Conservation (phyloP, 1,284 basidiomycete genomes). For the Tetrapyrgos nigripes region DNA sequence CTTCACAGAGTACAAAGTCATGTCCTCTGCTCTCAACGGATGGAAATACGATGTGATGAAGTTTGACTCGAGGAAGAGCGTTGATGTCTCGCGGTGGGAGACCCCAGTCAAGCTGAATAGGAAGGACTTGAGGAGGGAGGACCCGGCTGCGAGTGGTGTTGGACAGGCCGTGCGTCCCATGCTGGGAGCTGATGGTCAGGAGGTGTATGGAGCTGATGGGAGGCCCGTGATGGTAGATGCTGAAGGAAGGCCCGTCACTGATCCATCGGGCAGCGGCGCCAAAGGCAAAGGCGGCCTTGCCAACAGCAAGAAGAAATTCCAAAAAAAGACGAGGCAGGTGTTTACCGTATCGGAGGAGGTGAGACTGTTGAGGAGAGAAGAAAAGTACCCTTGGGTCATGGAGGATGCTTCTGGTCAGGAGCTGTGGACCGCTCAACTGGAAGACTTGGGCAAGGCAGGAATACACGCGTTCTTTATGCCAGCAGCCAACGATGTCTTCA, state of each 20-base stretch:
- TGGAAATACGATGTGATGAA: slow-evolving; percentile 90
- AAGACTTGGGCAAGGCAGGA: slow-evolving; percentile 72
- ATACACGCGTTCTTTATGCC: slow-evolving; percentile 79
- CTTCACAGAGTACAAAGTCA: slow-evolving; percentile 73
- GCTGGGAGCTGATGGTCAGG: slow-evolving; percentile 79
- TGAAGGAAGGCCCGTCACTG: slow-evolving; percentile 71
- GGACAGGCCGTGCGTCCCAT: slow-evolving; percentile 68
- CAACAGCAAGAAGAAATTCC: slow-evolving; percentile 73
- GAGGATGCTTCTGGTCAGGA: slow-evolving; percentile 76
- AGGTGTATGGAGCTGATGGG: slow-evolving; percentile 76
- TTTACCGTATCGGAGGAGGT: slow-evolving; percentile 74
- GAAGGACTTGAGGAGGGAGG: slow-evolving; percentile 73
- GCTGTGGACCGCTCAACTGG: slow-evolving; percentile 81
- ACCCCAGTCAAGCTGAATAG: slow-evolving; percentile 84
- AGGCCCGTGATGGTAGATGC: slow-evolving; percentile 81
- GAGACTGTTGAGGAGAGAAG: slow-evolving; percentile 77
- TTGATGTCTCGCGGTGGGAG: slow-evolving; percentile 70
- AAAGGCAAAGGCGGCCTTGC: slow-evolving; percentile 53
- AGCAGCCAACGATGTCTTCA: slow-evolving; percentile 76
- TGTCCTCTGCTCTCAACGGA: slow-evolving; percentile 77
- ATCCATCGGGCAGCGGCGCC: slow-evolving; percentile 40
- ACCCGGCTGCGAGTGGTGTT: slow-evolving; percentile 39
- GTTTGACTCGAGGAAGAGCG: slow-evolving; percentile 72
- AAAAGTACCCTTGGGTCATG: slow-evolving; percentile 89
- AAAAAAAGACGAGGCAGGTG: slow-evolving; percentile 88